These are phyloP conservation scores for Ascochyta fabae DNA, from an alignment of 2,329 filamentous ascomycete species.

Conservation along the genomic window DNA sequence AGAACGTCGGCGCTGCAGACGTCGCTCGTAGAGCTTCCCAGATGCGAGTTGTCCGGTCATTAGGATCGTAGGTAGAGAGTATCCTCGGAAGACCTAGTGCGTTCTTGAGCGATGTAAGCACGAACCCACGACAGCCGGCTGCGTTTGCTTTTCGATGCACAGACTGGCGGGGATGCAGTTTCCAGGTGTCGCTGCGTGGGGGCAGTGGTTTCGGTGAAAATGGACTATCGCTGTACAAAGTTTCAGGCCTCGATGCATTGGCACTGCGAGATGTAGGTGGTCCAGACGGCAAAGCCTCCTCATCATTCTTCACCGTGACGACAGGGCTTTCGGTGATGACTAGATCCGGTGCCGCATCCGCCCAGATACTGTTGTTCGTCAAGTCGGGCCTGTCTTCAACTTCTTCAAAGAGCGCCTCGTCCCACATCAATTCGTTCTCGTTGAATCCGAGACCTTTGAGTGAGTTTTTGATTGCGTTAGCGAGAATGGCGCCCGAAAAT, in stretches of 20 bases:
- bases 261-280: not conserved
- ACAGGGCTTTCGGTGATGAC: conserved; percentile 38
- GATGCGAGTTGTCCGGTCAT: conserved; percentile 47
- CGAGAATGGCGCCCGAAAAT: conserved; percentile 47
- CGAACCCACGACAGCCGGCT: conserved; percentile 48
- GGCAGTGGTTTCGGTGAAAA: conserved; percentile 20
- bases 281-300: conserved; percentile 17
- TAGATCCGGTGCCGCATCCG: conserved; percentile 29
- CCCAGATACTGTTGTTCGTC: conserved; percentile 46
- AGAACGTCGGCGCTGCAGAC: conserved; percentile 58
- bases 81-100: conserved; percentile 47
- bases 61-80: conserved; percentile 49
- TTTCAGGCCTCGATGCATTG: conserved; percentile 1
- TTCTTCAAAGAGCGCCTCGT: conserved; percentile 49
- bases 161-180: conserved; percentile 40
- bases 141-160: conserved; percentile 44
- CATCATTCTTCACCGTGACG: conserved; percentile 27
- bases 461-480: conserved; percentile 46
- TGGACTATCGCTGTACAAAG: conserved; percentile 22
- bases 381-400: conserved; percentile 32
- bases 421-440: conserved; percentile 50
- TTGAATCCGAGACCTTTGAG: conserved; percentile 42
- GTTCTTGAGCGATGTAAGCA: conserved; percentile 49
- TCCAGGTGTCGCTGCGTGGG: conserved; percentile 40
- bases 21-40: conserved; percentile 62